A percentile compares a stretch with the other conserved stretches of the same genome.
phyloP scores from a whole-genome alignment of 2,329 filamentous ascomycete species.

The Neonectria neomacrospora region DNA sequence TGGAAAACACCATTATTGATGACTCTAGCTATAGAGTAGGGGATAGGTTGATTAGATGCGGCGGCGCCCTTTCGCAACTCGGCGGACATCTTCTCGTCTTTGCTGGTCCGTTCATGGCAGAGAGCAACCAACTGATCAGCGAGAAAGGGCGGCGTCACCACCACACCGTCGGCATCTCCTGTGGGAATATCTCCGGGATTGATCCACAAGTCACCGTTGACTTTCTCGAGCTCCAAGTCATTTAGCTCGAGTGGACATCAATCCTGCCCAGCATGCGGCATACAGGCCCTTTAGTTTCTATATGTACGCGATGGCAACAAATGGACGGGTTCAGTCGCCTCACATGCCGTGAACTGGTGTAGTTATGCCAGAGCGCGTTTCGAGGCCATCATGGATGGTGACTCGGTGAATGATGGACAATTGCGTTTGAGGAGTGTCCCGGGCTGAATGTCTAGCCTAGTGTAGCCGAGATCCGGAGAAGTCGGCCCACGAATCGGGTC shows the following conservation, averaged over 20 bases:
- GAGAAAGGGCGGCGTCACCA: conserved; percentile 38
- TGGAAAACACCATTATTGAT: not conserved
- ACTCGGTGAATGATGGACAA: not conserved
- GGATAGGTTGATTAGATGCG: too few species aligned
- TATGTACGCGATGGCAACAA: too few species aligned
- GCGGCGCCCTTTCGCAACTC: conserved; percentile 22
- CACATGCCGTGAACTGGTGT: conserved; percentile 21
- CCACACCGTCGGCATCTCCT: conserved; percentile 46
- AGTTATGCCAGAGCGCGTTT: conserved; percentile 5
- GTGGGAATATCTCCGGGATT: conserved; percentile 46
- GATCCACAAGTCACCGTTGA: conserved; percentile 44
- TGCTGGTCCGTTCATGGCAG: conserved; percentile 44
- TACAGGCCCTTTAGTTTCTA: conserved; percentile 43
- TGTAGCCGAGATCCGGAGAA: too few species aligned
- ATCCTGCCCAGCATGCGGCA: conserved; percentile 47
- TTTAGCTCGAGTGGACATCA: not conserved
- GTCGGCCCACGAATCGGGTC: not conserved
- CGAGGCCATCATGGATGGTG: not conserved
- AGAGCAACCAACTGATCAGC: conserved; percentile 42
- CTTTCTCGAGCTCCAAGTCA: conserved; percentile 43
- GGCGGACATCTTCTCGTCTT: conserved; percentile 44
- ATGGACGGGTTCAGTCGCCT: too few species aligned
- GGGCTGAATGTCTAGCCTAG: not conserved
- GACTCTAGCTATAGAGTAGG: not conserved
- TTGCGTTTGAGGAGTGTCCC: not conserved